Percentiles rank a stretch among this genome's conserved stretches.
Evolutionary conservation across 352 stramenopile species (phyloP).

Genomic region (Globisporangium mamillatum): DNA sequence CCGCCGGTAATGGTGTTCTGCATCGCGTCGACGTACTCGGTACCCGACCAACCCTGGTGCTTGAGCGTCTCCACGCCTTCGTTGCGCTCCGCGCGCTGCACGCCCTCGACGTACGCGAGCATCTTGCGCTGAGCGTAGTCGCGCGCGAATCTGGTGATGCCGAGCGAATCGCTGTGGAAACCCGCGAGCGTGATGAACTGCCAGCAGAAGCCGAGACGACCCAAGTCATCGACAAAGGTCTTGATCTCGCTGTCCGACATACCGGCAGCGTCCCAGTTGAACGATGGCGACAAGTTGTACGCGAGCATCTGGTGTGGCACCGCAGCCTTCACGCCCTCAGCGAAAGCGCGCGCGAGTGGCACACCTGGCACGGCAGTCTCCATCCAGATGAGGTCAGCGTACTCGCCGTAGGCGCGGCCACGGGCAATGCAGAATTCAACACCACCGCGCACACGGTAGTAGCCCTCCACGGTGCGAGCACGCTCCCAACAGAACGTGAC

Average conservation of each 20-base stretch:
- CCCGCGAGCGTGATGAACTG: constrained; percentile 99
- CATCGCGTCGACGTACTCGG: constrained; percentile 96
- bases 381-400: constrained; percentile 99
- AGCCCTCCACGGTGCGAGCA: constrained; percentile 95
- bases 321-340: constrained; percentile 89
- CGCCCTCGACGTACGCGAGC: constrained; percentile 96
- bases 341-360: constrained; percentile 93
- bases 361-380: constrained; percentile 95
- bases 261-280: constrained; percentile 98
- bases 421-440: constrained; percentile 97
- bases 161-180: constrained; percentile 97
- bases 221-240: constrained; percentile 95
- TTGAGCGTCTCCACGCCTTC: constrained; percentile 95
- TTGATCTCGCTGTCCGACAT: constrained; percentile 94
- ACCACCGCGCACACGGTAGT: constrained; percentile 94
- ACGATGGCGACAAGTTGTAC: constrained; percentile 98
- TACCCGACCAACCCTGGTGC: constrained; percentile 98
- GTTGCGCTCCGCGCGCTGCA: constrained; percentile 95
- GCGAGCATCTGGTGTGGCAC: constrained; percentile 96
- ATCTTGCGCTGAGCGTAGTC: constrained; percentile 89
- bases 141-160: constrained; percentile 94
- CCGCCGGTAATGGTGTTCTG: constrained; percentile 95
- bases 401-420: constrained; percentile 92
- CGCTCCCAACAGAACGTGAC: constrained; percentile 96
- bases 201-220: constrained; percentile 95